Base-by-base conservation (phyloP, 2,329 filamentous ascomycete genomes). In the Ascochyta pisi region DNA sequence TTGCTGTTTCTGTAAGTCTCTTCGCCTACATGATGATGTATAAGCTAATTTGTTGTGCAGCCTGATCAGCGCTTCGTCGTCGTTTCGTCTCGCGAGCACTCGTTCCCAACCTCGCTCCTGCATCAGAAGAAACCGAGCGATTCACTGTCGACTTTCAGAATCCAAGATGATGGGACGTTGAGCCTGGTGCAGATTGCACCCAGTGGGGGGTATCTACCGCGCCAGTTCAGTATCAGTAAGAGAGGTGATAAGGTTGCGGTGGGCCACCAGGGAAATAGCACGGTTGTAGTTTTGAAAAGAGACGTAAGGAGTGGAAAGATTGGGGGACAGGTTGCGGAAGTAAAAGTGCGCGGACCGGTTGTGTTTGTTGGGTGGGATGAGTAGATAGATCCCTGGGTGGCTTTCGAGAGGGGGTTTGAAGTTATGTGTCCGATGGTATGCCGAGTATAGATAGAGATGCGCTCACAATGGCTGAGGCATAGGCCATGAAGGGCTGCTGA, bases 151-250 rank as follows among this genome's bases (percentile, higher is more conserved):
- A 84, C 79, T 56, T 63, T 63, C 41, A 41, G 34, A 0, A 49
- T 61, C 16, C 44, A 54, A 1, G 23, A 55, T 16, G 82, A 81
- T 15, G 88, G 87, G 3, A 76, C 73, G 0, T 78, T 91, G 31
- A 74, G 66, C 0, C 79, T 84, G 45, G 68, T 84, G 2, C 83
- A 88, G 65, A 78, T 85, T 26, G 81, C 81, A 15, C 79, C 88
- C 0, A 83, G 86, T 1, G 87, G 87, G 43, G 90, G 89, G 3
- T 73, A 78, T 15, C 82, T 80, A 49, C 89, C 89, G 0, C 81
- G 89, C 22, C 87, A 89, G 23, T 88, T 90, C 70, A 83, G 82
- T 50, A 76, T 90, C 50, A 91, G 88, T 71, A 81, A 79, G 57
- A 82, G 79, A 8, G 89, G 88, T 1, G 81, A 82, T 56, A 76